Base-by-base conservation (phyloP, 2,329 filamentous ascomycete species). In the Neurospora sp. region DNA sequence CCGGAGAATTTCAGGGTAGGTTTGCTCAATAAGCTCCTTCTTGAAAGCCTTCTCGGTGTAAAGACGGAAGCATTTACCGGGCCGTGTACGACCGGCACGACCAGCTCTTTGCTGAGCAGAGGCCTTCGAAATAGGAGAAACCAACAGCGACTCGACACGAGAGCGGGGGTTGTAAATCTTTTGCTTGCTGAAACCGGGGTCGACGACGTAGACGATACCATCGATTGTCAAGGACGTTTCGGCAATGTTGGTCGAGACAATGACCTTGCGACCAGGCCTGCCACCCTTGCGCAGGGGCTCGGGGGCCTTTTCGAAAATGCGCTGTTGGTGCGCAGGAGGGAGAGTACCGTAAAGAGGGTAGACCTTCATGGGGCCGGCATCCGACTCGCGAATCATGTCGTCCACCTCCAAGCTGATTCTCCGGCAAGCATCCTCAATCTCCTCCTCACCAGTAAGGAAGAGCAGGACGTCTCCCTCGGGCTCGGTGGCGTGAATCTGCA, bases 141-240 rank as follows among this genome's bases (percentile, higher is more conserved):
- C 95, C n/a, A 99, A 85, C 8, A 99, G 86, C 0, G 96, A 98
- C 82, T 99, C 96, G 73, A 99, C 94, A 80, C 96, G 90, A 76
- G 97, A 96, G 72, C 96, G 90, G 28, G 96, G 95, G 80, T 99
- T 98, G 85, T 98, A 99, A 73, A 98, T 96, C 82, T 98, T 99
- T 78, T 99, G 96, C 84, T 99, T 99, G 83, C 93, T 97, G 84
- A 99, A 99, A 42, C 96, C 96, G 2, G 96, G 95, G 77, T 99
- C 96, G n/a, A 99, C 95, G 40, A 99, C 96, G 78, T 97, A 99
- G 42, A 99, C 96, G 73, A 99, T 99, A 79, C 96, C 96, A 78
- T 99, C 96, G 72, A 99, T 99, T 66, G 96, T 99, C 81, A 99
- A 88, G 77, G 91, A 95, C 0, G 96, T 99, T 83, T 99, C 96